phyloP scores from a whole-genome alignment of 2,329 filamentous ascomycete genomes.

The Neocucurbitaria cava region DNA sequence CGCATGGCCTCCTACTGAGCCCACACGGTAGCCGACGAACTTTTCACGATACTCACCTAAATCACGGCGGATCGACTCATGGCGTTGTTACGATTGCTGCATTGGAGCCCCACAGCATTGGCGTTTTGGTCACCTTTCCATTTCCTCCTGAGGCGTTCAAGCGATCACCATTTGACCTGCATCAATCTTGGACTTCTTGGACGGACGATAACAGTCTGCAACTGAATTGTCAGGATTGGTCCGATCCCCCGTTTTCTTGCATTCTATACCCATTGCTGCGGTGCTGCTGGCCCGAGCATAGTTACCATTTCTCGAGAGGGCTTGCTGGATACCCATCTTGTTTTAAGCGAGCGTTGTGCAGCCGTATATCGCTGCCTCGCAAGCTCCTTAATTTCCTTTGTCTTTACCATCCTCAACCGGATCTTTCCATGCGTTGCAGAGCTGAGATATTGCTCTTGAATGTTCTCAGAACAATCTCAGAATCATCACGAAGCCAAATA shows the following conservation, averaged over 20 bases:
- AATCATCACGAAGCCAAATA: constrained; percentile 44
- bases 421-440: constrained; percentile 39
- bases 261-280: constrained; percentile 41
- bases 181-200: constrained; percentile 32
- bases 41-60: constrained; percentile 40
- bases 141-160: constrained; percentile 44
- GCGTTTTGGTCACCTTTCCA: constrained; percentile 40
- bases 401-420: constrained; percentile 43
- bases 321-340: constrained; percentile 38
- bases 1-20: constrained; percentile 50
- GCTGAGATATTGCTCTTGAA: constrained; percentile 37
- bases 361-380: constrained; percentile 37
- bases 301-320: constrained; percentile 34
- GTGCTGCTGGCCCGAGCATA: constrained; percentile 25
- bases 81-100: constrained; percentile 47
- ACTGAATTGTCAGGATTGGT: constrained; percentile 23
- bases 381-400: constrained; percentile 45
- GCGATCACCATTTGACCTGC: constrained; percentile 42
- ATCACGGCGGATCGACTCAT: constrained; percentile 44
- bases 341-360: constrained; percentile 33
- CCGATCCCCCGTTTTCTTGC: constrained; percentile 33
- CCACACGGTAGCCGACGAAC: constrained; percentile 30
- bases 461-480: constrained; percentile 39
- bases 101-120: constrained; percentile 41
- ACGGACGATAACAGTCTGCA: constrained; percentile 26